Evolutionary conservation across 1,139 yeast species (phyloP).

Genomic region (Protomyces inundatus): DNA sequence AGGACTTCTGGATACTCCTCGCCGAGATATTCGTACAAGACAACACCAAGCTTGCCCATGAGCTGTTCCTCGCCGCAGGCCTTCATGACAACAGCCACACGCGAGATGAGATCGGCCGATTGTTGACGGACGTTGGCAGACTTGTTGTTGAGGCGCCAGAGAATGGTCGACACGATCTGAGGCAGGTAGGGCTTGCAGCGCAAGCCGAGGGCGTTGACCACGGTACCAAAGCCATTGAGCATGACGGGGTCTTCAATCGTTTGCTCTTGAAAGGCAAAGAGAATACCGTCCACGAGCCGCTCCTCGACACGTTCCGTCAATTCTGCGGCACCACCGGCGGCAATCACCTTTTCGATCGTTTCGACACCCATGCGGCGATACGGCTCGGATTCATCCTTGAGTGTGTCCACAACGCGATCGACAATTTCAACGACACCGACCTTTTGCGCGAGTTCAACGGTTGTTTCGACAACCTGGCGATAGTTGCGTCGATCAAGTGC

Average conservation of each 20-base stretch:
- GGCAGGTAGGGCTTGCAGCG: conserved; percentile 70
- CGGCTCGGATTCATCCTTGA: conserved; percentile 80
- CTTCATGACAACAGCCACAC: conserved; percentile 63
- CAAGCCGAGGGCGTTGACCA: conserved; percentile 61
- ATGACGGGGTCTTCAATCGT: conserved; percentile 51
- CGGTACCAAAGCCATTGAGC: conserved; percentile 60
- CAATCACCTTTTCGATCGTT: conserved; percentile 52
- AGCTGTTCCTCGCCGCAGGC: conserved; percentile 61
- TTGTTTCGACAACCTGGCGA: conserved; percentile 65
- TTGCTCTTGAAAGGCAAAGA: conserved; percentile 84
- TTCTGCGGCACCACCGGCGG: conserved; percentile 48
- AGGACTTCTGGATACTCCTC: conserved; percentile 93
- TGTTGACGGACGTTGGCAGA: conserved; percentile 73
- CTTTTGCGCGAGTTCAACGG: conserved; percentile 59
- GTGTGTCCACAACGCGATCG: conserved; percentile 51
- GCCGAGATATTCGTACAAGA: conserved; percentile 85
- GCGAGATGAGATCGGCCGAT: conserved; percentile 71
- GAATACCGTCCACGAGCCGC: conserved; percentile 69
- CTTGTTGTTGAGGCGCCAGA: conserved; percentile 70
- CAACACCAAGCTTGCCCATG: conserved; percentile 62
- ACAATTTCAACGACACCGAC: conserved; percentile 63
- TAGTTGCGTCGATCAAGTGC: conserved; percentile 51
- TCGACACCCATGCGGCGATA: conserved; percentile 75
- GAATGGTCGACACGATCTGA: conserved; percentile 65
- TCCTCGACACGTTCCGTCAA: conserved; percentile 58